These are phyloP conservation scores for Nakaseomyces uthaithaninus DNA, from an alignment of 1,139 yeast species.

Conservation along the genomic window DNA sequence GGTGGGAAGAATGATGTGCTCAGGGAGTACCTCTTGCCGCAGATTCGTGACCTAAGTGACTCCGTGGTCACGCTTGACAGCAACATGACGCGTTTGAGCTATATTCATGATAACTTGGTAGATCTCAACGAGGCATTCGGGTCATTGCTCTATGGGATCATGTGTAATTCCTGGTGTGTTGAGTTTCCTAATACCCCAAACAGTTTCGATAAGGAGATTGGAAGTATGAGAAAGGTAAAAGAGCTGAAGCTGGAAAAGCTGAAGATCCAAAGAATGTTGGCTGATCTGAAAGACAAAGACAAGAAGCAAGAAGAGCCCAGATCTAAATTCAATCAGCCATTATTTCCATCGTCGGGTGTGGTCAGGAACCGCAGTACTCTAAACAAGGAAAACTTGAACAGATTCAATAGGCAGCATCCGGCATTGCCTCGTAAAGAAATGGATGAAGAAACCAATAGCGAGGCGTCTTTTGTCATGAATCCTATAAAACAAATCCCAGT, in stretches of 20 bases:
- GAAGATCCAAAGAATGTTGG: constrained; percentile 11
- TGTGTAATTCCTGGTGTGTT: constrained; percentile 60
- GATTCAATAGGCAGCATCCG: constrained; percentile 4
- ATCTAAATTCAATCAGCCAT: not conserved
- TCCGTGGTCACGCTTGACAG: constrained; percentile 41
- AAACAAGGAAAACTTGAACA: not conserved
- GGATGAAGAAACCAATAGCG: constrained; percentile 30
- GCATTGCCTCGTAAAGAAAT: constrained; percentile 10
- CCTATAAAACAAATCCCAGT: constrained; percentile 15
- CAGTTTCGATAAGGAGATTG: constrained; percentile 23
- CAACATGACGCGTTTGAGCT: constrained; percentile 41
- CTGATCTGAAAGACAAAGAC: not conserved
- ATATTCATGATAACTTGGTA: constrained; percentile 44
- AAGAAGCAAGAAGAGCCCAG: not conserved
- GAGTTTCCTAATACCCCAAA: constrained; percentile 37
- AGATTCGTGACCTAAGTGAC: constrained; percentile 27
- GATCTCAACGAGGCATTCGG: constrained; percentile 59
- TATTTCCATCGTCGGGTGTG: not conserved
- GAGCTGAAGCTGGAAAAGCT: constrained; percentile 18
- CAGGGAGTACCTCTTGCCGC: constrained; percentile 26
- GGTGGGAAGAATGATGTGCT: constrained; percentile 15
- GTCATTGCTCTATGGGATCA: constrained; percentile 51
- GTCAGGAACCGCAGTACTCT: not conserved
- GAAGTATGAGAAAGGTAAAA: constrained; percentile 16
- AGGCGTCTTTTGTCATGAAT: constrained; percentile 31